A percentile compares a stretch with the other conserved stretches of the same genome.
Conservation (phyloP, 2,329 filamentous ascomycete species). For the Hypoxylon sp. region DNA sequence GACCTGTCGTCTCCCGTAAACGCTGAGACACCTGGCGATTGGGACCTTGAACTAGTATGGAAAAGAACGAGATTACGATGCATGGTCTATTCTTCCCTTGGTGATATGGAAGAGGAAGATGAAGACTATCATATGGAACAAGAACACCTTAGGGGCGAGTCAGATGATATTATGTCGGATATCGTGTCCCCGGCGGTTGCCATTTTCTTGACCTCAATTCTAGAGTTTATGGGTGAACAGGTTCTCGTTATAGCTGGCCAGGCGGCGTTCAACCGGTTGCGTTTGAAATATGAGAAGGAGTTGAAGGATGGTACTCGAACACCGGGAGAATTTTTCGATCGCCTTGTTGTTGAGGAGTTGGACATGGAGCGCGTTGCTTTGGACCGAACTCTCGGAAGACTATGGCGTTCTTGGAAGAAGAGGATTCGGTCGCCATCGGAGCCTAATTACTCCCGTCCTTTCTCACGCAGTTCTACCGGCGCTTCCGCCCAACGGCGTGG, state of each 20-base stretch:
- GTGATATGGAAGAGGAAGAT: conserved; percentile 97
- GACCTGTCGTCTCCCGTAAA: conserved; percentile 72
- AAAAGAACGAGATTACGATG: conserved; percentile 92
- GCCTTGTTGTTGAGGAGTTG: conserved; percentile 86
- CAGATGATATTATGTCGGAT: conserved; percentile 72
- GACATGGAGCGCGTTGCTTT: conserved; percentile 95
- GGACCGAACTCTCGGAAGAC: conserved; percentile 86
- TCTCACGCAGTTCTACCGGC: conserved; percentile 64
- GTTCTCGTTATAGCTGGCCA: conserved; percentile 89
- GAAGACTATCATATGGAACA: conserved; percentile 90
- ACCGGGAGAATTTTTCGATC: conserved; percentile 69
- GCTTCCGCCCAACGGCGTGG: conserved; percentile 57
- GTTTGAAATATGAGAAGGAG: conserved; percentile 71
- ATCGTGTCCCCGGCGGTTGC: conserved; percentile 90
- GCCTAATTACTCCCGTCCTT: conserved; percentile 64
- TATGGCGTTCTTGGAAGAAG: conserved; percentile 98
- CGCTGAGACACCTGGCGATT: conserved; percentile 70
- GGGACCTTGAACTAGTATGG: conserved; percentile 95
- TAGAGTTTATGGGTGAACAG: conserved; percentile 95
- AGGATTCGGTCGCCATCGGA: conserved; percentile 73
- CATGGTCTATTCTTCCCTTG: conserved; percentile 98
- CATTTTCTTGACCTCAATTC: conserved; percentile 94
- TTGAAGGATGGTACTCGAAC: conserved; percentile 66
- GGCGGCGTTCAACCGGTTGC: conserved; percentile 80
- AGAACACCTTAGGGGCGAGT: conserved; percentile 76